Conservation (phyloP, 805 yeast species). For the Isabelozyma rhagii region DNA sequence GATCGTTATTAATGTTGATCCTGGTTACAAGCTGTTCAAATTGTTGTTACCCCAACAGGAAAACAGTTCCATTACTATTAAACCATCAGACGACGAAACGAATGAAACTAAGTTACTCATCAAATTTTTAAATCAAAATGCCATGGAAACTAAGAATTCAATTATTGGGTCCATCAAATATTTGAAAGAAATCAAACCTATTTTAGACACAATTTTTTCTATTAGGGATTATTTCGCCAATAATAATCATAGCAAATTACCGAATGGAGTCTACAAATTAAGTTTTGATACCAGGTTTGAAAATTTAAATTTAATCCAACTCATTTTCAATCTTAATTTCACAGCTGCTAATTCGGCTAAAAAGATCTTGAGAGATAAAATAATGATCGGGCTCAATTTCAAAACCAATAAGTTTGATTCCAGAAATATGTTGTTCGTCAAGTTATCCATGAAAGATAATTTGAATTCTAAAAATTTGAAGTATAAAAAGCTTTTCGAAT, state of each 20-base stretch:
- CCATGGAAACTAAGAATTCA: conserved; percentile 8
- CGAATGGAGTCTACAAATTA: conserved; percentile 30
- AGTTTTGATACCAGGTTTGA: conserved; percentile 29
- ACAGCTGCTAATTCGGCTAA: conserved; percentile 21
- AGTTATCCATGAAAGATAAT: conserved; percentile 35
- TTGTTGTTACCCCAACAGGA: conserved; percentile 17
- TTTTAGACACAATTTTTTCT: conserved; percentile 19
- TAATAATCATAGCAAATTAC: conserved; percentile 12
- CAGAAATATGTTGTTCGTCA: conserved; percentile 14
- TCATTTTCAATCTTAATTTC: conserved; percentile 28
- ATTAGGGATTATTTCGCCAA: conserved; percentile 11
- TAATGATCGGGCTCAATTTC: conserved; percentile 24
- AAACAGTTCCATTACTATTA: conserved; percentile 1
- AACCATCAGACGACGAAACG: conserved; percentile 3
- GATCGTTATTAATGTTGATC: conserved; percentile 28
- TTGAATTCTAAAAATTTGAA: conserved; percentile 34
- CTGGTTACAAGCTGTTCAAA: conserved; percentile 11
- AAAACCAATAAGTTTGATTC: conserved; percentile 28
- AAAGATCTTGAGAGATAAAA: conserved; percentile 32
- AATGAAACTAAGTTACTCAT: conserved; percentile 11
- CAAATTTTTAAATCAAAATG: conserved; percentile 10
- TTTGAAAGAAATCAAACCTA: conserved; percentile 27
- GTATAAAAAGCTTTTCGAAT: conserved; percentile 36
- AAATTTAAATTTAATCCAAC: conserved; percentile 28
- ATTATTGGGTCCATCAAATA: conserved; percentile 33